Evolutionary conservation across 1,139 yeast genomes (phyloP).

Genomic region (Torulaspora pretoriensis): DNA sequence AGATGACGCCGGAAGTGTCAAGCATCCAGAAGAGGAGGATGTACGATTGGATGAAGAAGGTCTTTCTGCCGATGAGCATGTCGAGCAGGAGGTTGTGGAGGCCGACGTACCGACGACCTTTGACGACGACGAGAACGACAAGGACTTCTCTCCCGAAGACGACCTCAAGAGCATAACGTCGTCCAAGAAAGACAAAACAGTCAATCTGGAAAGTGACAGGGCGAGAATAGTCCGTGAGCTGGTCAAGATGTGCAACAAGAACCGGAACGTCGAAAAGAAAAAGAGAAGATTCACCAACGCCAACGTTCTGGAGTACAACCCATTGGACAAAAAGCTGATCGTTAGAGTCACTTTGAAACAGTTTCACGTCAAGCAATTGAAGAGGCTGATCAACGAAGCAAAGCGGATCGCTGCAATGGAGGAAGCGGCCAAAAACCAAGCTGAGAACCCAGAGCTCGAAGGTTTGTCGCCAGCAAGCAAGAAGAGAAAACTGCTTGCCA

Average conservation of each 20-base stretch:
- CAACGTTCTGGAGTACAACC: constrained; percentile 27
- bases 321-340: constrained; percentile 22
- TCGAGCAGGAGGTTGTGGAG: constrained; percentile 11
- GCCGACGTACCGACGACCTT: constrained; percentile 11
- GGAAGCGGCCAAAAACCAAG: constrained; percentile 21
- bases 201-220: constrained; percentile 30
- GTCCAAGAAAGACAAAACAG: constrained; percentile 19
- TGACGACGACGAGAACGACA: constrained; percentile 31
- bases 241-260: constrained; percentile 32
- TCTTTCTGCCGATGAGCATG: constrained; percentile 3
- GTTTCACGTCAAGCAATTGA: constrained; percentile 32
- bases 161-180: constrained; percentile 17
- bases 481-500: constrained; percentile 9
- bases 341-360: constrained; percentile 35
- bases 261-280: constrained; percentile 29
- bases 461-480: constrained; percentile 12
- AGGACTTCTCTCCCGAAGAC: constrained; percentile 27
- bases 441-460: constrained; percentile 15
- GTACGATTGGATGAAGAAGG: constrained; percentile 7
- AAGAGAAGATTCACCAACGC: constrained; percentile 36
- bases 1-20: constrained; percentile 11
- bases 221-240: constrained; percentile 31
- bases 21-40: constrained; percentile 17
- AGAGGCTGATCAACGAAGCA: constrained; percentile 31
- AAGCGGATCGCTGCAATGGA: constrained; percentile 27